Conservation (phyloP, 805 yeast genomes). For the Kodamaea hsintzibuensis region DNA sequence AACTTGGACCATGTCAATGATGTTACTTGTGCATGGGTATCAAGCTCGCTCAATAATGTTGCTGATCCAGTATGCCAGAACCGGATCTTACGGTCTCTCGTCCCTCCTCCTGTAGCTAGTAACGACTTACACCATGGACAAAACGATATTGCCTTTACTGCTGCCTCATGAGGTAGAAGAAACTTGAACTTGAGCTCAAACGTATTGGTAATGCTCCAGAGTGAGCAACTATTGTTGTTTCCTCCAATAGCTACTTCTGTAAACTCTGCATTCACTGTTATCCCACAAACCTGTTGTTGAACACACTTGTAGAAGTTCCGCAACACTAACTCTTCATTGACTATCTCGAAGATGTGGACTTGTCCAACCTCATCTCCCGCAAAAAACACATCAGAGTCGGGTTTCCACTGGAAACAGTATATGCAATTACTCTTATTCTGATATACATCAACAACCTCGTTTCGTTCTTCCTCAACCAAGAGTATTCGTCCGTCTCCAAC, state of each 20-base stretch:
- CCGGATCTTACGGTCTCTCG: slow-evolving; percentile 72
- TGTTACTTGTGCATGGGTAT: slow-evolving; percentile 75
- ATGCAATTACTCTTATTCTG: slow-evolving; percentile 40
- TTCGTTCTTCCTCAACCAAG: slow-evolving; percentile 42
- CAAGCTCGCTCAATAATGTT: slow-evolving; percentile 56
- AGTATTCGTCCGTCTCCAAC: slow-evolving; percentile 56
- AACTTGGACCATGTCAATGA: slow-evolving; percentile 73
- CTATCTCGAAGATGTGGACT: slow-evolving; percentile 44
- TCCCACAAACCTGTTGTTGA: slow-evolving; percentile 42
- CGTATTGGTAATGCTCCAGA: slow-evolving; percentile 61
- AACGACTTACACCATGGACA: slow-evolving; percentile 88
- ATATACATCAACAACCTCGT: slow-evolving; percentile 11
- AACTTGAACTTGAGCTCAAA: slow-evolving; percentile 45
- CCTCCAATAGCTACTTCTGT: slow-evolving; percentile 76
- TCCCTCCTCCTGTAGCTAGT: slow-evolving; percentile 90
- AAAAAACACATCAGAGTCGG: slow-evolving; percentile 37
- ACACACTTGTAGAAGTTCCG: slow-evolving; percentile 26
- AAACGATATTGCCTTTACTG: slow-evolving; percentile 85
- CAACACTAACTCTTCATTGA: slow-evolving; percentile 12
- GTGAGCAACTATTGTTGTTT: slow-evolving; percentile 75
- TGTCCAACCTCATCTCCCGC: slow-evolving; percentile 70
- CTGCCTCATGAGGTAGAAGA: slow-evolving; percentile 70
- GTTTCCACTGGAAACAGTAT: slow-evolving; percentile 64
- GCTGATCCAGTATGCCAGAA: slow-evolving; percentile 89
- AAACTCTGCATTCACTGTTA: slow-evolving; percentile 56